A percentile compares a stretch with the other conserved stretches of the same genome.
Conservation (phyloP, 176 grass and related monocot genomes). For the Cymbopogon citratus region DNA sequence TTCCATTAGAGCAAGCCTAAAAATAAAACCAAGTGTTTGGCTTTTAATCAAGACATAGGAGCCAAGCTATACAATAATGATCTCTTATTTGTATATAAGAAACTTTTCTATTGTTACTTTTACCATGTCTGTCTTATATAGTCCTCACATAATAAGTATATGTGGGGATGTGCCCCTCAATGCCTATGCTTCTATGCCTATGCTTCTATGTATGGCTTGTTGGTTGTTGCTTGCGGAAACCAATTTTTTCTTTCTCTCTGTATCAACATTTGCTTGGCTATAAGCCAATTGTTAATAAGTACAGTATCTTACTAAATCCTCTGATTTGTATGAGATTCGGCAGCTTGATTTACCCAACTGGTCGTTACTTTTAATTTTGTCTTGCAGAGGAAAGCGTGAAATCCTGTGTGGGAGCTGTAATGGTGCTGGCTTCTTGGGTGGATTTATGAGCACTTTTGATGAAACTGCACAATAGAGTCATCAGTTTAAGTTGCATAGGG, state of each 20-base stretch:
- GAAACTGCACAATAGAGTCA: conserved; percentile 44
- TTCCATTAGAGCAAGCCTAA: too few species aligned
- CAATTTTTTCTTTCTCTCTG: background rate
- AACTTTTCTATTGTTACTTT: too few species aligned
- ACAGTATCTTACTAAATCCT: background rate
- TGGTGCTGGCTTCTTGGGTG: conserved; percentile 86
- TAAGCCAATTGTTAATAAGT: too few species aligned
- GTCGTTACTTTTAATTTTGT: background rate
- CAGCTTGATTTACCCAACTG: background rate
- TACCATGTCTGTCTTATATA: too few species aligned
- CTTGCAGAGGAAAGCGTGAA: conserved; percentile 71
- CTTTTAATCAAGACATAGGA: too few species aligned
- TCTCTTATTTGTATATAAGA: too few species aligned
- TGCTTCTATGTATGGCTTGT: too few species aligned
- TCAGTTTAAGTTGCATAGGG: background rate
- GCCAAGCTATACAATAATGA: too few species aligned
- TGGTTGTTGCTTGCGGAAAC: background rate
- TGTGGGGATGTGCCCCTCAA: too few species aligned
- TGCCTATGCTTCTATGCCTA: background rate
- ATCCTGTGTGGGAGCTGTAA: conserved; percentile 91
- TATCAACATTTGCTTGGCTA: background rate
- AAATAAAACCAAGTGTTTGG: too few species aligned
- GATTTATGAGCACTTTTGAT: conserved; percentile 69
- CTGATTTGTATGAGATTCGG: background rate
- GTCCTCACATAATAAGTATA: too few species aligned